Evolutionary conservation across 2,329 filamentous ascomycete species (phyloP).

Genomic region (Fusarium camptoceras): DNA sequence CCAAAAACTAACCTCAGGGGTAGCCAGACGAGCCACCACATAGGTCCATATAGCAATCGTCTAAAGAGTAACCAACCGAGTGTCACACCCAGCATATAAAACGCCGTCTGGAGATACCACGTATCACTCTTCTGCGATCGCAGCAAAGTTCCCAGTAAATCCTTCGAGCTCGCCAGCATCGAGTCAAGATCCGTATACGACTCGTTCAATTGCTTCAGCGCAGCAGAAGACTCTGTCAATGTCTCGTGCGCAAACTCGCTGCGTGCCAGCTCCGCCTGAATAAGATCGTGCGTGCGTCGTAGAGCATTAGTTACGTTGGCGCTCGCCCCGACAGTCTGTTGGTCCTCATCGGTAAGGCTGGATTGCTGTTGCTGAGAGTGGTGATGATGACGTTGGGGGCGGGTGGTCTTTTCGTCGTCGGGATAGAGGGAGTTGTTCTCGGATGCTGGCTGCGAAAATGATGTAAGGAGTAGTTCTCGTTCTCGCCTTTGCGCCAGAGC

Average conservation of each 20-base stretch:
- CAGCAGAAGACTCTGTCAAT: slow-evolving; percentile 83
- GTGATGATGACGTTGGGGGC: slow-evolving; percentile 44
- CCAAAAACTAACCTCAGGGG: slow-evolving; percentile 78
- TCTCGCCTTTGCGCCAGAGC: slow-evolving; percentile 80
- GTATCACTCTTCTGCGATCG: slow-evolving; percentile 95
- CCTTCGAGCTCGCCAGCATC: slow-evolving; percentile 78
- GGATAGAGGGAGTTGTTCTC: slow-evolving; percentile 49
- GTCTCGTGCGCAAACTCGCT: slow-evolving; percentile 93
- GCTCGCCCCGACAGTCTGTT: slow-evolving; percentile 79
- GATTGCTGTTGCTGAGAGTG: slow-evolving; percentile 49
- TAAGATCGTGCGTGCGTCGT: slow-evolving; percentile 85
- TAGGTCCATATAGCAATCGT: slow-evolving; percentile 85
- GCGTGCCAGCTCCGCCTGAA: slow-evolving; percentile 84
- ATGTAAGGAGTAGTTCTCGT: slow-evolving; percentile 78
- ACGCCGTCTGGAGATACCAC: slow-evolving; percentile 93
- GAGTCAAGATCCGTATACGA: slow-evolving; percentile 84
- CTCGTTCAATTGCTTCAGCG: slow-evolving; percentile 82
- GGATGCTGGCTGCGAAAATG: slow-evolving; percentile 62
- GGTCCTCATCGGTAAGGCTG: slow-evolving; percentile 71
- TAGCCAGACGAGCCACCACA: slow-evolving; percentile 89
- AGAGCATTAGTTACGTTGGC: slow-evolving; percentile 87
- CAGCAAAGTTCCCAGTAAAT: slow-evolving; percentile 81
- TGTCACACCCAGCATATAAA: slow-evolving; percentile 83
- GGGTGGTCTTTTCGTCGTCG: slow-evolving; percentile 42
- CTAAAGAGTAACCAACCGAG: slow-evolving; percentile 89